These are phyloP conservation scores for Pleurotus eryngii DNA, from an alignment of 768 basidiomycete genomes.

Conservation along the genomic window DNA sequence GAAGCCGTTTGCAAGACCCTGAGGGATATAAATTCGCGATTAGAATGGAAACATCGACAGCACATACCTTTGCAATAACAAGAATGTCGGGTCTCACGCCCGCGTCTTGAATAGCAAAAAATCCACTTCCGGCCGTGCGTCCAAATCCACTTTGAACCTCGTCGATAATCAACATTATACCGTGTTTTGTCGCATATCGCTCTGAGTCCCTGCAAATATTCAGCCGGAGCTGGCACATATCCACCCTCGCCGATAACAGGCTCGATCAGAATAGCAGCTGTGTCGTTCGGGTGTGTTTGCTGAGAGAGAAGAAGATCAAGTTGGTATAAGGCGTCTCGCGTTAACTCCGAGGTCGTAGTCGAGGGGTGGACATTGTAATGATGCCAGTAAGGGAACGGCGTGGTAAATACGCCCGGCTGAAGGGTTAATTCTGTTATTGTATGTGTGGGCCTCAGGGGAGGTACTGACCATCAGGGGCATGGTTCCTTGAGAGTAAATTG, in stretches of 20 bases:
- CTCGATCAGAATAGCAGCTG: conserved; percentile 92
- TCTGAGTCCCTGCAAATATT: conserved; percentile 78
- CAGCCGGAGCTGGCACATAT: conserved; percentile 82
- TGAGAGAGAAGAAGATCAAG: conserved; percentile 74
- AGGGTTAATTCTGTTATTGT: too few relatives aligned
- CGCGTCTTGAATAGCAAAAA: conserved; percentile 81
- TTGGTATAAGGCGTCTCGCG: conserved; percentile 69
- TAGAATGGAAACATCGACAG: too few relatives aligned
- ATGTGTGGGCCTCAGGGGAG: too few relatives aligned
- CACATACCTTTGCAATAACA: conserved; percentile 75
- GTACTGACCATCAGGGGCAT: conserved; percentile 76
- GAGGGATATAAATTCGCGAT: background rate
- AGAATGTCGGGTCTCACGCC: conserved; percentile 87
- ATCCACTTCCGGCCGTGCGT: conserved; percentile 44
- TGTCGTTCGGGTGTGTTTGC: conserved; percentile 80
- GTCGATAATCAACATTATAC: conserved; percentile 79
- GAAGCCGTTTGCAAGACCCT: conserved; percentile 91
- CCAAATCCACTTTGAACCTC: conserved; percentile 92
- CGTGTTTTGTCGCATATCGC: conserved; percentile 82
- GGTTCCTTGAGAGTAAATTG: conserved; percentile 77
- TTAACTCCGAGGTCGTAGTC: conserved; percentile 55
- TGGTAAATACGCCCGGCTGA: conserved; percentile 79
- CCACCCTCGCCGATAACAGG: conserved; percentile 95
- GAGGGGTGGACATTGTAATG: conserved; percentile 58
- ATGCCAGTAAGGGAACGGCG: conserved; percentile 94